A percentile compares a stretch with the other conserved stretches of the same genome.
These are phyloP conservation scores for Pseudisothecium myosuroides DNA, from an alignment of 225 moss, liverwort and hornwort genomes.

Conservation along the genomic window DNA sequence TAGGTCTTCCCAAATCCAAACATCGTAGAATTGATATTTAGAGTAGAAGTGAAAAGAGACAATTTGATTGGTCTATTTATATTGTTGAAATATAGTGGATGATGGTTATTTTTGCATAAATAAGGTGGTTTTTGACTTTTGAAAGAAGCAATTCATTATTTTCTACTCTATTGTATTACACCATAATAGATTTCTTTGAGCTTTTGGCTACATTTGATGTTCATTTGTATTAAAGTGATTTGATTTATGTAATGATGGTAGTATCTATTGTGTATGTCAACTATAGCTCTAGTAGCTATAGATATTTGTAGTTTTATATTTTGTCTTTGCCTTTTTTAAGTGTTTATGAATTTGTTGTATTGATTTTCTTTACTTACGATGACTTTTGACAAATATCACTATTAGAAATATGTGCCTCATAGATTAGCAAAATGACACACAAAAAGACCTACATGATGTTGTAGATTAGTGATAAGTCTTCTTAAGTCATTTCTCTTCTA, in stretches of 20 bases:
- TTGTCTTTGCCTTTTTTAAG: background rate
- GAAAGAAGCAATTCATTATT: background rate
- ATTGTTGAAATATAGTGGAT: background rate
- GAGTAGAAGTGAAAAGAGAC: background rate
- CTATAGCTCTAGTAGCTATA: background rate
- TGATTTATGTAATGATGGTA: background rate
- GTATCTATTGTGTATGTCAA: background rate
- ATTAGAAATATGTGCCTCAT: background rate
- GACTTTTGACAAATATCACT: background rate
- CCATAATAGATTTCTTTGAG: background rate
- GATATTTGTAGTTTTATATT: background rate
- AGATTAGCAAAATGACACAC: background rate
- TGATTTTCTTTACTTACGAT: background rate
- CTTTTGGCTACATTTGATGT: background rate
- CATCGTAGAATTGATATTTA: accelerated
- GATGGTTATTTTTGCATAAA: too few species aligned
- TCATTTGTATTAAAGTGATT: background rate
- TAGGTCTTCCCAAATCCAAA: background rate
- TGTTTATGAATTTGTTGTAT: background rate
- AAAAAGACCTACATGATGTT: background rate
- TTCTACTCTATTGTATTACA: background rate
- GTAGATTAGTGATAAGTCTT: background rate
- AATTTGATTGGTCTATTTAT: background rate
- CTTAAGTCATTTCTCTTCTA: background rate
- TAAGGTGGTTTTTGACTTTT: background rate